These are phyloP conservation scores for Nothophaeocryptopus gaeumannii DNA, from an alignment of 2,329 filamentous ascomycete species.

Conservation along the genomic window DNA sequence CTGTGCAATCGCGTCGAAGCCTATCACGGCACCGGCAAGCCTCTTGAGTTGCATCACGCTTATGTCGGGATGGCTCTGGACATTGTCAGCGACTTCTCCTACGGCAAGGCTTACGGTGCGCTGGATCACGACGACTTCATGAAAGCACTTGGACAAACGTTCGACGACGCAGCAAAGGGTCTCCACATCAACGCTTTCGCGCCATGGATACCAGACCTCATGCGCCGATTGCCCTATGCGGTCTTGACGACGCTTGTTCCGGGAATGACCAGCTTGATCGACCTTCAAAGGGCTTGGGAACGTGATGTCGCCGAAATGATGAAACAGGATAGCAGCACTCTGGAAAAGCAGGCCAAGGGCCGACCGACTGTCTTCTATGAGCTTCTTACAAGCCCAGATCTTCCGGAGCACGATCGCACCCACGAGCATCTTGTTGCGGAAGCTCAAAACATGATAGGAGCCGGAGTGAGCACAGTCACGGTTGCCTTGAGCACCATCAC, in stretches of 20 bases:
- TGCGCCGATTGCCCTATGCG: no score
- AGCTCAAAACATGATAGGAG: constrained; percentile 46
- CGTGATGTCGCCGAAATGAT: no score
- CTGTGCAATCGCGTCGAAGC: constrained; percentile 11
- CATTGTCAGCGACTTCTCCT: constrained; percentile 14
- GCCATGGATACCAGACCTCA: no score
- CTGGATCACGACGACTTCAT: background rate
- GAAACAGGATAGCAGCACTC: no score
- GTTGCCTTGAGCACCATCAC: constrained; percentile 42
- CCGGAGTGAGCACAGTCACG: constrained; percentile 46
- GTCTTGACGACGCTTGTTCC: no score
- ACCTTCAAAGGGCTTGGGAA: no score
- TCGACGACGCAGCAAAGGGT: no score
- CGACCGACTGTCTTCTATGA: constrained; percentile 14
- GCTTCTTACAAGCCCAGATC: background rate
- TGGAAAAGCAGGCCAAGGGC: no score
- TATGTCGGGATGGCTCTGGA: constrained; percentile 14
- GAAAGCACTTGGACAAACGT: no score
- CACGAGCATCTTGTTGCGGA: constrained; percentile 28
- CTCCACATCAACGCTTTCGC: no score
- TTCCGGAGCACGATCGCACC: constrained; percentile 4
- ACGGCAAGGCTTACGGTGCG: constrained; percentile 9
- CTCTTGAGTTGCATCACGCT: constrained; percentile 14
- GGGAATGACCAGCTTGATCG: no score
- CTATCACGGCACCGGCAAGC: constrained; percentile 5